A percentile compares a stretch with the other conserved stretches of the same genome.
Conservation (phyloP, 1,284 basidiomycete species). For the Trametes versicolor region DNA sequence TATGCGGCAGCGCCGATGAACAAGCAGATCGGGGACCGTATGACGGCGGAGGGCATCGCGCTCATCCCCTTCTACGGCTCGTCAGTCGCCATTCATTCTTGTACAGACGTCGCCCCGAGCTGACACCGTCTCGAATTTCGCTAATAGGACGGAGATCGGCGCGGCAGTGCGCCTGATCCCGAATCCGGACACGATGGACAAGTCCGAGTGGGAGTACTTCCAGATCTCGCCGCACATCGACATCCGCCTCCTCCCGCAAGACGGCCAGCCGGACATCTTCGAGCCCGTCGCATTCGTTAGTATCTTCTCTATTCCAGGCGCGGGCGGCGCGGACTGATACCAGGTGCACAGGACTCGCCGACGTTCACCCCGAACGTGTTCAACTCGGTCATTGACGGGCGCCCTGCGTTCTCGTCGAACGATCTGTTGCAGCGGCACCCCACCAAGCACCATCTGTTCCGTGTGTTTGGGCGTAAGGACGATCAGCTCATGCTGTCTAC, state of each 20-base stretch:
- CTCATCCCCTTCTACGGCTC: slow-evolving; percentile 42
- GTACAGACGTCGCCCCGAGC: not conserved
- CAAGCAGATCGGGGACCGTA: slow-evolving; percentile 41
- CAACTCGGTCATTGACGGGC: slow-evolving; percentile 44
- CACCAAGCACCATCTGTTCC: slow-evolving; percentile 53
- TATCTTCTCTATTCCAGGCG: not conserved
- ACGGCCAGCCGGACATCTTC: slow-evolving; percentile 33
- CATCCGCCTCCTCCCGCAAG: slow-evolving; percentile 33
- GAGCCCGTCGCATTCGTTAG: slow-evolving; percentile 39
- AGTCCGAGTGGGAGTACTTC: slow-evolving; percentile 43
- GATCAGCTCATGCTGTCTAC: slow-evolving; percentile 62
- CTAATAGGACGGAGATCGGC: slow-evolving; percentile 26
- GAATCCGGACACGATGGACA: slow-evolving; percentile 18
- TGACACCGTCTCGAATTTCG: not conserved
- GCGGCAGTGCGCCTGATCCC: slow-evolving; percentile 25
- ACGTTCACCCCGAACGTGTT: slow-evolving; percentile 37
- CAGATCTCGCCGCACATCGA: slow-evolving; percentile 29
- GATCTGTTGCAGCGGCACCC: slow-evolving; percentile 59
- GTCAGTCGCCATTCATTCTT: slow-evolving; percentile 32
- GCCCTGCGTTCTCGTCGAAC: slow-evolving; percentile 48
- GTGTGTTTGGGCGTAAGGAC: slow-evolving; percentile 56
- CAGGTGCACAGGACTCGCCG: slow-evolving; percentile 14
- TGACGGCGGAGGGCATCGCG: slow-evolving; percentile 39
- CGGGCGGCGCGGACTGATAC: not conserved
- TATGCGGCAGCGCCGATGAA: slow-evolving; percentile 45